Conservation (phyloP, 83 land plant species). For the Picea mariana region DNA sequence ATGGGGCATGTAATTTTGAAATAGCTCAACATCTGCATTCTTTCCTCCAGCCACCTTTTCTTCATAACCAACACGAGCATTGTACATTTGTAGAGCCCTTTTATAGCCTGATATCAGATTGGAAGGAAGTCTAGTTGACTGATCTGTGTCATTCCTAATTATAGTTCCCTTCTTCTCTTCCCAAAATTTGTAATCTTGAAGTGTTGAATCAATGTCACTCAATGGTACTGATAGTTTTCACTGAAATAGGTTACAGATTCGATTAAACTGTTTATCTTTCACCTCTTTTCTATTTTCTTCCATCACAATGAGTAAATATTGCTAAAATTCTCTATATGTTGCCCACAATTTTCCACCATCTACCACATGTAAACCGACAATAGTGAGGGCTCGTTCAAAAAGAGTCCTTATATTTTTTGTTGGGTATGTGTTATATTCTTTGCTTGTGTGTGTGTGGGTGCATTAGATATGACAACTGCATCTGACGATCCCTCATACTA, state of each 20-base stretch:
- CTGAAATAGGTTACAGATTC: slow-evolving; percentile 70
- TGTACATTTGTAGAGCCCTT: slow-evolving; percentile 76
- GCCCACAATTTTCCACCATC: too few species aligned
- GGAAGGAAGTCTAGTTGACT: slow-evolving; percentile 57
- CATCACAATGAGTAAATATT: too few species aligned
- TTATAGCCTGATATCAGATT: slow-evolving; percentile 65
- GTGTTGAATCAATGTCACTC: slow-evolving; percentile 45
- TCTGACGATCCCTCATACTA: too few species aligned
- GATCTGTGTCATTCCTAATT: slow-evolving; percentile 36
- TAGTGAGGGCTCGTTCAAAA: too few species aligned
- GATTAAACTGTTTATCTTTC: slow-evolving; percentile 65
- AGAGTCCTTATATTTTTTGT: too few species aligned
- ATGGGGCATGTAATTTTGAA: slow-evolving; percentile 78
- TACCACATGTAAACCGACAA: too few species aligned
- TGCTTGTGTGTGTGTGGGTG: too few species aligned
- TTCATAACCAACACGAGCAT: slow-evolving; percentile 61
- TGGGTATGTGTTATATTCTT: too few species aligned
- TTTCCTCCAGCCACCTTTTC: slow-evolving; percentile 51
- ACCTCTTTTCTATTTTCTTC: too few species aligned
- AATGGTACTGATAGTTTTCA: slow-evolving; percentile 77
- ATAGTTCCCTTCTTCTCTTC: slow-evolving; percentile 71
- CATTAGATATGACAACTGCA: too few species aligned
- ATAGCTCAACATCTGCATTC: slow-evolving; percentile 59
- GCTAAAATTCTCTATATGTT: too few species aligned
- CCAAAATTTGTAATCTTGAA: slow-evolving; percentile 79